Conservation (phyloP, 345 rosid species). For the Erodium maritimum region DNA sequence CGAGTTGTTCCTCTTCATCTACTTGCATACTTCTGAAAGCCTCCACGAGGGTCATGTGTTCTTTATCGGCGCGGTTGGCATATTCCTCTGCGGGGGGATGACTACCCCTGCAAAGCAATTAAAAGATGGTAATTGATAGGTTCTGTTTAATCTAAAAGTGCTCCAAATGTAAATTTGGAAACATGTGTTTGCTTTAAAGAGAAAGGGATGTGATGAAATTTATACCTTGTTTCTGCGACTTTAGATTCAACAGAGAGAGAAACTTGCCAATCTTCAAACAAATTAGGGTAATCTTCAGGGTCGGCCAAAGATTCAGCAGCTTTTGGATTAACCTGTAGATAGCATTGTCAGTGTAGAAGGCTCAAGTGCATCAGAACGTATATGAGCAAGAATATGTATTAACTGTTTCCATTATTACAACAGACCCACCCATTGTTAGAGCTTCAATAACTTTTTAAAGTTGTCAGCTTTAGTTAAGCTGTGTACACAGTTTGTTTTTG, state of each 20-base stretch:
- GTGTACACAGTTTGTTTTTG: no score
- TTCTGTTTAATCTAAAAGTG: no score
- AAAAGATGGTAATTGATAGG: no score
- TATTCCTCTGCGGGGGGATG: slow-evolving; percentile 56
- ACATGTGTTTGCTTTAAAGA: no score
- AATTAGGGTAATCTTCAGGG: slow-evolving; percentile 91
- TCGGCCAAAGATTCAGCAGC: slow-evolving; percentile 99
- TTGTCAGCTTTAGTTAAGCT: no score
- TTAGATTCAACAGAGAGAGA: slow-evolving; percentile 78
- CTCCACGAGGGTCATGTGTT: slow-evolving; percentile 65
- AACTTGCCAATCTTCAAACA: slow-evolving; percentile 98
- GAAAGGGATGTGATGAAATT: no score
- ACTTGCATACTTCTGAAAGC: slow-evolving; percentile 79
- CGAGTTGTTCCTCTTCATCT: slow-evolving; percentile 70
- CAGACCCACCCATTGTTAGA: no score
- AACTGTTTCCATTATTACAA: no score
- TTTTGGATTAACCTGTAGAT: slow-evolving; percentile 74
- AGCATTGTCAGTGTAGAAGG: background rate
- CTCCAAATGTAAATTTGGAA: no score
- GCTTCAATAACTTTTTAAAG: no score
- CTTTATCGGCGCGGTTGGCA: slow-evolving; percentile 49
- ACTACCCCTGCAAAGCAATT: slow-evolving; percentile 39
- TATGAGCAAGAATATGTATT: no score
- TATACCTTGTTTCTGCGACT: slow-evolving; percentile 65
- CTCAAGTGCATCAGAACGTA: no score